Evolutionary conservation across 257 asterid genomes (phyloP), one percentile per base, ranked within the genome.

Genomic region (Cruciata laevipes): DNA sequence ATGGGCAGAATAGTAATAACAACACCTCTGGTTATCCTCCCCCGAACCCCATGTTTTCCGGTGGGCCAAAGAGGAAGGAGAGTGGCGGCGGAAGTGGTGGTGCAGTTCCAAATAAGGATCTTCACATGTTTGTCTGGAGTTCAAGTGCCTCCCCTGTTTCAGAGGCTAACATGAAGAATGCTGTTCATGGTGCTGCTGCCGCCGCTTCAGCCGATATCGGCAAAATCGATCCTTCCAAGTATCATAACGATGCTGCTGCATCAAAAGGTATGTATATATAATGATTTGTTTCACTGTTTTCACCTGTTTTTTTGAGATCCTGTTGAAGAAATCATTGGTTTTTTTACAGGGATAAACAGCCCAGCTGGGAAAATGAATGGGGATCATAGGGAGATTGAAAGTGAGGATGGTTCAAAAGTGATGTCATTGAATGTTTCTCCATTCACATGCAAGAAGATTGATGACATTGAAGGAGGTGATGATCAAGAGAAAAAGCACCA

Each of bases 121-220:
- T 89, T 31, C 96, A 92, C 57, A 89, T 92, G 96, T 89, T 86
- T 71, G 96, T 92, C 40, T 92, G 97, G 97, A 92, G 97, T 64
- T 92, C 96, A 51, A 89, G 95, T 69, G 91, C 98, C 40, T 89
- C 98, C 3, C 98, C 98, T 4, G 94, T 86, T 3, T 89, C 98
- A 0, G 96, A 89, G 52, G 95, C 83, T 4, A 77, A 87, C 35
- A 76, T 84, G 79, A 86, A 83, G 37, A 76, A 84, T 9, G 87
- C 86, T 0, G 81, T 84, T 0, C 82, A 75, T 30, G 81, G 77
- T 67, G 76, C 83, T 55, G 86, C 55, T 3, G 51, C 51, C 2
- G 55, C 55, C 0, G 55, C 55, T 47, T 47, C 55, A 47, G 55
- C 55, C 20, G 55, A 86, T 62, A 71, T 80, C 68, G 77, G 86